phyloP scores from a whole-genome alignment of 208 protist genomes.

The Wallacemonas collosoma region DNA sequence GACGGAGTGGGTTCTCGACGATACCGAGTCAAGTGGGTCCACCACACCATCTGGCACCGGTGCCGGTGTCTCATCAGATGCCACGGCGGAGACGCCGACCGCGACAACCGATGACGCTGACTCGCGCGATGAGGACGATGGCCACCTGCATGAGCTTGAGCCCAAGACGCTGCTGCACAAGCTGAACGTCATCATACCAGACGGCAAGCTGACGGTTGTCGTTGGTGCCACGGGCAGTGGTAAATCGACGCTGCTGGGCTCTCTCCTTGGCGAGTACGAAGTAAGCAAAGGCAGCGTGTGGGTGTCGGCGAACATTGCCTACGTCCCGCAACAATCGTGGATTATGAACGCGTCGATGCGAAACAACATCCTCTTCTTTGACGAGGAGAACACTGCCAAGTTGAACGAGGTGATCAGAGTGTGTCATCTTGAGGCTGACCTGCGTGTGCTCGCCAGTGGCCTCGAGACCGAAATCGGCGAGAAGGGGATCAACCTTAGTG shows the following conservation, averaged over 20 bases:
- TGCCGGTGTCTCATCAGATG: background rate
- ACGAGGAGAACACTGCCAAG: slow-evolving; percentile 39
- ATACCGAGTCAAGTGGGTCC: background rate
- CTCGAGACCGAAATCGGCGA: slow-evolving; percentile 91
- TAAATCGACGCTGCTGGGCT: slow-evolving; percentile 69
- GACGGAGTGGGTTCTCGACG: slow-evolving; percentile 25
- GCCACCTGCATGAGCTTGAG: slow-evolving; percentile 28
- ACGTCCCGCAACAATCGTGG: slow-evolving; percentile 92
- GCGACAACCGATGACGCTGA: background rate
- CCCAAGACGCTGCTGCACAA: slow-evolving; percentile 48
- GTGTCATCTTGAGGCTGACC: slow-evolving; percentile 86
- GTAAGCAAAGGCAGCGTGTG: slow-evolving; percentile 41
- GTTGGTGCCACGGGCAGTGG: slow-evolving; percentile 74
- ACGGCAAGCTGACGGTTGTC: slow-evolving; percentile 50
- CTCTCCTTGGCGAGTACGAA: slow-evolving; percentile 45
- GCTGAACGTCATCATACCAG: slow-evolving; percentile 38
- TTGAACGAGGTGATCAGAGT: slow-evolving; percentile 48
- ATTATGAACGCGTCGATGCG: slow-evolving; percentile 92
- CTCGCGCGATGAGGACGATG: slow-evolving; percentile 20
- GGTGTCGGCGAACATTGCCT: slow-evolving; percentile 65
- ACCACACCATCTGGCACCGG: background rate
- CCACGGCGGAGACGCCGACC: background rate
- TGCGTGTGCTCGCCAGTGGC: slow-evolving; percentile 75
- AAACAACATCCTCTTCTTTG: slow-evolving; percentile 94
- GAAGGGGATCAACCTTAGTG: slow-evolving; percentile 88